Percentiles rank a stretch among this genome's conserved stretches.
Evolutionary conservation across 495 filamentous ascomycete genomes (phyloP).

Genomic region (Clohesyomyces aquaticus): DNA sequence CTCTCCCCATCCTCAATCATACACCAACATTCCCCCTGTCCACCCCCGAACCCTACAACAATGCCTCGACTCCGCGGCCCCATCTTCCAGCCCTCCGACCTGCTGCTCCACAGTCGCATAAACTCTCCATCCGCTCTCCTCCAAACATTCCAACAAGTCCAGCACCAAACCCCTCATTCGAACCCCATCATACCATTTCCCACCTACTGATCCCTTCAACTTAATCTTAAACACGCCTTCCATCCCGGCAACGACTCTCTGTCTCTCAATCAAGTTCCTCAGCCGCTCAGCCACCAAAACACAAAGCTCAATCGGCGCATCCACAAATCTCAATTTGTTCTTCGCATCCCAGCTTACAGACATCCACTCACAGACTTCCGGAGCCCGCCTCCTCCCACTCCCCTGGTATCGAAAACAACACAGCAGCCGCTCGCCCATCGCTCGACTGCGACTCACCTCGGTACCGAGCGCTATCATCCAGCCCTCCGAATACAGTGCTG

Average conservation of each 20-base stretch:
- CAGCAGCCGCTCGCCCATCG: not conserved
- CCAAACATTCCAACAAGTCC: conserved; percentile 3
- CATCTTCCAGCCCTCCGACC: not conserved
- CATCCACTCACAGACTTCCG: conserved; percentile 5
- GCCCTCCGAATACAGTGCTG: conserved; percentile 11
- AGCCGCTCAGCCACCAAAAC: conserved; percentile 1
- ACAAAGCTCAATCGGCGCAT: conserved; percentile 10
- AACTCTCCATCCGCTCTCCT: not conserved
- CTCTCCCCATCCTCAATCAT: not conserved
- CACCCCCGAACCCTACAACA: not conserved
- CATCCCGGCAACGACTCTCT: conserved; percentile 6
- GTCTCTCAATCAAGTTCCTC: not conserved
- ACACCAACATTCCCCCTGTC: too few relatives aligned
- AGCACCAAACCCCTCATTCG: conserved; percentile 6
- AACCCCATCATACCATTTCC: not conserved
- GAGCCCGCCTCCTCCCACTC: not conserved
- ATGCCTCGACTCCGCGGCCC: not conserved
- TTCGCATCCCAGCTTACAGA: not conserved
- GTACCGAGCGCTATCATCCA: conserved; percentile 20
- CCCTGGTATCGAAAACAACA: conserved; percentile 24
- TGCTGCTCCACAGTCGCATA: not conserved
- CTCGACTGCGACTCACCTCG: conserved; percentile 5
- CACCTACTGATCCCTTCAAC: conserved; percentile 1
- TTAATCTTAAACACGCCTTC: conserved; percentile 19
- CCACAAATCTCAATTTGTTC: conserved; percentile 11